Evolutionary conservation across 2,329 filamentous ascomycete genomes (phyloP), one percentile per base, ranked within the genome.

Genomic region (Hymenoscyphus scutula): DNA sequence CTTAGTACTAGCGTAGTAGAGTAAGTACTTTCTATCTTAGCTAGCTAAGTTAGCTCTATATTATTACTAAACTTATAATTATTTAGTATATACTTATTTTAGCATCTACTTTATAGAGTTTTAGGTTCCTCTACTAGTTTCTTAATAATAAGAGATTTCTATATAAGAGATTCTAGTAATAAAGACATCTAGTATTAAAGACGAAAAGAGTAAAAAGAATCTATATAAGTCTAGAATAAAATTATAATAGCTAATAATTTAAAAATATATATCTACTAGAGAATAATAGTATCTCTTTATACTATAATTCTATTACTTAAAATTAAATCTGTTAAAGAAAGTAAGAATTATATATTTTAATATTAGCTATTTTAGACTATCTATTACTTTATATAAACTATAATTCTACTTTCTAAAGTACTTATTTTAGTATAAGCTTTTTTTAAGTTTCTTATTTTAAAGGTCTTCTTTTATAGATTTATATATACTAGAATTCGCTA

Each of bases 251-350:
- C 37, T 41, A 3, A 41, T 17, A 15, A 41, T n/a, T n/a, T 1
- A 17, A 41, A 17, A 17, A 41, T 41, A 1, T 15, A 38, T 5
- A 10, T 17, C 37, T 41, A n/a, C 37, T 41, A 41, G 37, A 41
- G 11, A 15, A 41, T 41, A 15, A 41, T 15, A 2, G 37, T 41
- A 41, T 13, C 37, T 41, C 37, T 41, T 41, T 41, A 41, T 41
- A 41, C 15, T 5, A 5, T 41, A 41, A 41, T 41, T 41, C 13
- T 41, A 41, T 17, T 41, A 15, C 15, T 41, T 41, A 41, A 41
- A 41, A 41, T 41, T 41, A 3, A 41, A 41, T 38, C 60, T 56
- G 56, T 64, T 48, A 30, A 32, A 30, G 38, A 29, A 60, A 30
- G 38, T 27, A 60, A 41, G n/a, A 29, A 29, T 29, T 6, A 29